Base-by-base conservation (phyloP, 305 asterid genomes). In the Rubia peregrina region DNA sequence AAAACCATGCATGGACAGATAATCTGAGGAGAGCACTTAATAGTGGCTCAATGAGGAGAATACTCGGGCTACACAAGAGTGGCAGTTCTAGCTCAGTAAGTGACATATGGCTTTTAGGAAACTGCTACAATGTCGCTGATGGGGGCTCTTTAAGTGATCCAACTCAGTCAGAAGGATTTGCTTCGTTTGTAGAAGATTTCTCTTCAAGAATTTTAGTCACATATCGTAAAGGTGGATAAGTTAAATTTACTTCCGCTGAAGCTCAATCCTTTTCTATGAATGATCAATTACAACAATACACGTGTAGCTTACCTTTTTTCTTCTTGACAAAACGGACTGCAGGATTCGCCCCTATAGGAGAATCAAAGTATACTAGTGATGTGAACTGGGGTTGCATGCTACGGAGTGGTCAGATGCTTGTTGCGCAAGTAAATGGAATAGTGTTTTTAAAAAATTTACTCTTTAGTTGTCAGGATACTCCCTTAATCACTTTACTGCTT, bases 81-180 rank as follows among this genome's bases (percentile, higher is more conserved):
- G 79, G 81, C 12, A 61, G 71, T 61, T 78, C 96, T 6, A 75
- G 79, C 69, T 91, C 99, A 44, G 83, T 71, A 65, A 83, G 89
- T 61, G 92, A 94, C 67, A 91, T 94, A 72, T 94, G 96, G 99
- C 87, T 94, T 80, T 83, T 94, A 79, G 99, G 99, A 41, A 72
- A 79, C 63, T 88, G 98, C 71, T 94, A 94, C 80, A 86, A 75
- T 73, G 79, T 94, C 74, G 77, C 85, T 59, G 84, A 85, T 21
- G 89, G 88, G 14, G 92, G 82, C 63, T 82, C 80, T 41, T 78
- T 89, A 26, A 76, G 81, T 8, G 88, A 91, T 83, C 96, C 92
- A 24, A 80, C 87, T 61, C 96, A 89, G 73, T 89, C 89, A 22
- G 96, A 94, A 77, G 99, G 90, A n/a, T 94, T 84, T 81, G 84